These are phyloP conservation scores for Phyllachora maydis DNA, from an alignment of 2,329 filamentous ascomycete genomes.

Conservation along the genomic window DNA sequence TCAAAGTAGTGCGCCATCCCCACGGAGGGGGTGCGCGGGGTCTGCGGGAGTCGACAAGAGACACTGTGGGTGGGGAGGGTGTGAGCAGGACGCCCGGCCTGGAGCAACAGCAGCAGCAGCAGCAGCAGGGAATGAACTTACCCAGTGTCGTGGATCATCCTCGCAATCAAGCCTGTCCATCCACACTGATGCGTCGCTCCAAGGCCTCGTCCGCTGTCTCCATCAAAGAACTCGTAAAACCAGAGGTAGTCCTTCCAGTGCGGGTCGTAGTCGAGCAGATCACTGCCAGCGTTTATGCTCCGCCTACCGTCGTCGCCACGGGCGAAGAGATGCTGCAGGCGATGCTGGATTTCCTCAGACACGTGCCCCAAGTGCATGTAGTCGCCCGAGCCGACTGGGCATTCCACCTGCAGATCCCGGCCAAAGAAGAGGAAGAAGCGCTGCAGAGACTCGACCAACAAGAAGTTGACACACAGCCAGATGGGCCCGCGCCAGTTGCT, in stretches of 20 bases:
- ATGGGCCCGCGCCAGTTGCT: conserved; percentile 95
- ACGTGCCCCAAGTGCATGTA: conserved; percentile 93
- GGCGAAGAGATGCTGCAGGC: conserved; percentile 78
- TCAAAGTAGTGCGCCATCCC: conserved; percentile 92
- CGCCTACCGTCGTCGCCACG: conserved; percentile 68
- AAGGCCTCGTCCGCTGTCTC: conserved; percentile 71
- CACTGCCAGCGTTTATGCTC: conserved; percentile 70
- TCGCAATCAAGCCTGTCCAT: conserved; percentile 88
- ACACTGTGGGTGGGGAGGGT: too few species aligned
- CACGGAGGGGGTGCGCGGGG: conserved; percentile 66
- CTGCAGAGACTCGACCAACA: conserved; percentile 84
- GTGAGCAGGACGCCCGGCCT: too few species aligned
- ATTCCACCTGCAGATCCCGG: conserved; percentile 72
- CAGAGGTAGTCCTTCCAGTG: conserved; percentile 87
- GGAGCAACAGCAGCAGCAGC: too few species aligned
- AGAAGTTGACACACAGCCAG: conserved; percentile 91
- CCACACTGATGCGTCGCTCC: conserved; percentile 90
- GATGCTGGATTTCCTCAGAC: conserved; percentile 85
- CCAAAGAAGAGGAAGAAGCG: conserved; percentile 95
- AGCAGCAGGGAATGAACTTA: conserved; percentile 22
- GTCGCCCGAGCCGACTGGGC: conserved; percentile 80
- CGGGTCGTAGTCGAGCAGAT: conserved; percentile 75
- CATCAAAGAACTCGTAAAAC: conserved; percentile 97
- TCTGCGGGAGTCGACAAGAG: conserved; percentile 80
- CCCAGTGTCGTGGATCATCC: conserved; percentile 96